Evolutionary conservation across 352 stramenopile genomes (phyloP).

Genomic region (Phytophthora tubulina): DNA sequence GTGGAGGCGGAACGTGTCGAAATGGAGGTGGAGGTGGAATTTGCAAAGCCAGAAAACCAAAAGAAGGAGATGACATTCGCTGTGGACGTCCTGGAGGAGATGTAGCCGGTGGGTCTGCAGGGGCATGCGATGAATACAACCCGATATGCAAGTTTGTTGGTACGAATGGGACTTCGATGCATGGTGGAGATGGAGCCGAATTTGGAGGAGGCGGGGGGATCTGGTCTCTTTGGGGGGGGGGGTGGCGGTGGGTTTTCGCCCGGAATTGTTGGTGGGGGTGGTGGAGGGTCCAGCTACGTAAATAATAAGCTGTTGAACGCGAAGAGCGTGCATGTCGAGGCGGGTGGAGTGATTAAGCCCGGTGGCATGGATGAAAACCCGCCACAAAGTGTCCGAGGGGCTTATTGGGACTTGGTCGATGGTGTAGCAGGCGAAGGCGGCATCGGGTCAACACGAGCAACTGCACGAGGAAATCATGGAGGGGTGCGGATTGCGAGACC

Average conservation of each 20-base stretch:
- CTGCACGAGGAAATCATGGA: conserved; percentile 66
- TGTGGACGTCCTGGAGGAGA: conserved; percentile 61
- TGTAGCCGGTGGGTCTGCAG: conserved; percentile 50
- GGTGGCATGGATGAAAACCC: conserved; percentile 66
- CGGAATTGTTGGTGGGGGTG: conserved; percentile 74
- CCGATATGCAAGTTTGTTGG: conserved; percentile 71
- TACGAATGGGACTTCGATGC: conserved; percentile 56
- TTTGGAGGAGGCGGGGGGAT: conserved; percentile 74
- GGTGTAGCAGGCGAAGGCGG: conserved; percentile 69
- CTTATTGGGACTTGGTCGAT: conserved; percentile 71
- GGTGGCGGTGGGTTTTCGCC: conserved; percentile 75
- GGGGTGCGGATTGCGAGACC: conserved; percentile 65
- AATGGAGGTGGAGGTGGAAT: conserved; percentile 57
- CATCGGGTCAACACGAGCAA: conserved; percentile 35
- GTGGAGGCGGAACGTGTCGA: conserved; percentile 76
- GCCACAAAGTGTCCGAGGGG: conserved; percentile 54
- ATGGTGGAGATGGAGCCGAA: conserved; percentile 75
- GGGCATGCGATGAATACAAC: conserved; percentile 67
- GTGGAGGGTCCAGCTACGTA: conserved; percentile 74
- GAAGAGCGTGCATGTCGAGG: conserved; percentile 59
- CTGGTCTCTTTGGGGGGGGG: conserved; percentile 72
- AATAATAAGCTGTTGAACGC: conserved; percentile 50
- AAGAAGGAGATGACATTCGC: conserved; percentile 58
- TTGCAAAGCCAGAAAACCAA: conserved; percentile 31
- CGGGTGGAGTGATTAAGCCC: conserved; percentile 43